Evolutionary conservation across 2,329 filamentous ascomycete genomes (phyloP).

Genomic region (Aspergillus sp.): DNA sequence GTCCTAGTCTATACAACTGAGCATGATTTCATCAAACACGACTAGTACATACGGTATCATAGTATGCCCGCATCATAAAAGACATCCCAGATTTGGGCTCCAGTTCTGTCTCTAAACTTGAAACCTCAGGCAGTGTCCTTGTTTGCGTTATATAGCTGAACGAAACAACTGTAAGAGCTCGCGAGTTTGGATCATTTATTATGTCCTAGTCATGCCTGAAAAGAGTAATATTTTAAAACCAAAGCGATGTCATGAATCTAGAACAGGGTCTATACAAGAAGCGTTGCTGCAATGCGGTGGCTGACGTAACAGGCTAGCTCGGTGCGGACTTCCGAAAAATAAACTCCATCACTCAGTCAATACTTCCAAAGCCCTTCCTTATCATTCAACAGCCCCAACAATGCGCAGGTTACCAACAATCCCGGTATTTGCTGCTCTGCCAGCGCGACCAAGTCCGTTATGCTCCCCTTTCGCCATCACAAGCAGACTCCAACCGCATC

Average conservation of each 20-base stretch:
- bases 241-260: background rate
- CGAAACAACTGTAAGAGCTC: too few relatives aligned
- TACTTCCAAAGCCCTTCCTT: background rate
- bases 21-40: background rate
- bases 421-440: background rate
- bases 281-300: background rate
- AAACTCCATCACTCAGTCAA: background rate
- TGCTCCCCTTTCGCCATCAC: background rate
- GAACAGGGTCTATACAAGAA: background rate
- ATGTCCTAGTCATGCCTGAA: background rate
- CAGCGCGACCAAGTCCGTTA: background rate
- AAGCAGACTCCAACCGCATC: constrained; percentile 5
- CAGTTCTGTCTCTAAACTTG: too few relatives aligned
- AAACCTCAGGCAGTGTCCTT: too few relatives aligned
- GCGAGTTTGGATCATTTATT: too few relatives aligned
- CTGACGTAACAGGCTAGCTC: background rate
- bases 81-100: too few relatives aligned
- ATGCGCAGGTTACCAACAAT: background rate
- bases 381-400: background rate
- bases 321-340: background rate
- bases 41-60: too few relatives aligned
- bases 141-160: too few relatives aligned
- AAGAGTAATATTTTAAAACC: background rate
- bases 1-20: background rate
- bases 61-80: too few relatives aligned